Base-by-base conservation (phyloP, 1,284 basidiomycete species). In the Melampsora larici-populina region DNA sequence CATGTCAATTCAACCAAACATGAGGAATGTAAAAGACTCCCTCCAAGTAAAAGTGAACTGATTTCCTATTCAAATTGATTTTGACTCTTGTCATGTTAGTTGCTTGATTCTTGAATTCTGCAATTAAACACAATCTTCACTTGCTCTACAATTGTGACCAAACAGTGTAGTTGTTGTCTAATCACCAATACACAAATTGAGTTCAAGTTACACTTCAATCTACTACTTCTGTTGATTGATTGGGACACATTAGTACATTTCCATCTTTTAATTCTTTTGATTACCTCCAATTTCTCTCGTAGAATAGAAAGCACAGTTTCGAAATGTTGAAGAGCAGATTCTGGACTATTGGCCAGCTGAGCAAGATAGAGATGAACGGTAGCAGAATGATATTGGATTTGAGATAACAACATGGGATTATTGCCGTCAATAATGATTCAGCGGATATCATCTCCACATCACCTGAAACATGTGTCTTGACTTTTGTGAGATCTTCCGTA, bases 371-470 rank as follows among this genome's bases (percentile, higher is more conserved):
- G n/a, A n/a, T n/a, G n/a, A n/a, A n/a, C n/a, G n/a, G n/a, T n/a
- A n/a, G n/a, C n/a, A n/a, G n/a, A n/a, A n/a, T n/a, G n/a, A n/a
- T n/a, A n/a, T n/a, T n/a, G n/a, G n/a, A n/a, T n/a, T n/a, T n/a
- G n/a, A n/a, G n/a, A n/a, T n/a, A n/a, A n/a, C n/a, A n/a, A n/a
- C n/a, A n/a, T n/a, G n/a, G n/a, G n/a, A n/a, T 17, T 17, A 9
- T 36, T 13, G 64, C 21, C 29, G 26, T 21, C n/a, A 9, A 11
- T 40, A 43, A 63, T 17, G 49, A 31, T 8, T n/a, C 33, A 43
- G 33, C 80, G 1, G 82, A 83, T 15, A 83, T 80, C 29, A 69
- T 78, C 17, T 77, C 78, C 1, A 77, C 58, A 33, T 76, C 69
- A n/a, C 51, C 49, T 48, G 70, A 69, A 26, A 67, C 66, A n/a